Evolutionary conservation across 371 early-diverging fungal species (phyloP).

Genomic region (Racocetra persica): DNA sequence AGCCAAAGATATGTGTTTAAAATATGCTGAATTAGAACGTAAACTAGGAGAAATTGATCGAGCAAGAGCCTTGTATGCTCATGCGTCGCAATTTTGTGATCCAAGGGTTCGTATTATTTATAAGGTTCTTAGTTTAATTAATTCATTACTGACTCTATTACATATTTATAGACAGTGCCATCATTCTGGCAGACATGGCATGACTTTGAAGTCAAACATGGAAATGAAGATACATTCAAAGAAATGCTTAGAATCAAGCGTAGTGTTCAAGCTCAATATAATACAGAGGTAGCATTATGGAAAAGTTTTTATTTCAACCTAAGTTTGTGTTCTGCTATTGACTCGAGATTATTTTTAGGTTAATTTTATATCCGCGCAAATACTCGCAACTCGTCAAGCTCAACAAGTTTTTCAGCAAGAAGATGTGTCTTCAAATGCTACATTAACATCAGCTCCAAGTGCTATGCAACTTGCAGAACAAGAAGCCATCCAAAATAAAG

Average conservation of each 20-base stretch:
- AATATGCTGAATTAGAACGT: conserved; percentile 89
- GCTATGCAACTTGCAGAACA: conserved; percentile 53
- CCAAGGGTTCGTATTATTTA: conserved; percentile 67
- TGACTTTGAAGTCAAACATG: conserved; percentile 95
- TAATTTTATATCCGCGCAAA: conserved; percentile 56
- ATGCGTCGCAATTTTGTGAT: conserved; percentile 89
- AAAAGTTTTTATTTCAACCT: conserved; percentile 23
- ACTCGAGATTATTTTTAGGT: conserved; percentile 36
- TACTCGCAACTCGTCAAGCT: conserved; percentile 48
- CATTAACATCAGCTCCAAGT: conserved; percentile 35
- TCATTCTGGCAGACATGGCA: conserved; percentile 94
- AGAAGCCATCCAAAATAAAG: conserved; percentile 48
- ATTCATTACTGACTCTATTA: conserved; percentile 3
- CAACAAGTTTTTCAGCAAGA: conserved; percentile 6
- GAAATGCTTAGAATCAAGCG: conserved; percentile 97
- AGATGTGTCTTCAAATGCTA: conserved; percentile 19
- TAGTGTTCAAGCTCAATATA: conserved; percentile 81
- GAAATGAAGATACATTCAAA: conserved; percentile 97
- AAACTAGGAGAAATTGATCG: conserved; percentile 96
- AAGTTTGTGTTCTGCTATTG: background rate
- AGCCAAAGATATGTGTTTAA: conserved; percentile 80
- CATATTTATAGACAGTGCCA: conserved; percentile 59
- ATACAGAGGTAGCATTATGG: conserved; percentile 63
- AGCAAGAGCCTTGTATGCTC: conserved; percentile 90
- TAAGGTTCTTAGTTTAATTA: background rate